Percentiles rank a stretch among this genome's conserved stretches.
phyloP scores from a whole-genome alignment of 441 rosid genomes.

The Biscutella laevigata region DNA sequence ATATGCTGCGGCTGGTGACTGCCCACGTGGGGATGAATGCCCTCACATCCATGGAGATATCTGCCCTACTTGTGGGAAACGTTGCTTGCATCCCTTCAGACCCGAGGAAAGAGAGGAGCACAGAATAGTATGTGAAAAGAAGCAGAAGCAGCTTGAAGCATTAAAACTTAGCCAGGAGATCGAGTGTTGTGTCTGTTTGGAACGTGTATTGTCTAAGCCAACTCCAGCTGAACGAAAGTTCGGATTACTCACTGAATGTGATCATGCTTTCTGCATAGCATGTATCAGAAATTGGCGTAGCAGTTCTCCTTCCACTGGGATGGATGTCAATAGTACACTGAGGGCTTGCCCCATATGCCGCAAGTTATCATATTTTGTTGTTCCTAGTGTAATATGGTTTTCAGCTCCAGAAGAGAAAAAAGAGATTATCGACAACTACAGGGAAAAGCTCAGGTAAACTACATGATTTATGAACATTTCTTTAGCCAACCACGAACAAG shows the following conservation, averaged over 20 bases:
- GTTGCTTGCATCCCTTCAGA: slow-evolving; percentile 90
- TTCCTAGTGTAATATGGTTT: slow-evolving; percentile 77
- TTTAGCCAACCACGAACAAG: neutral
- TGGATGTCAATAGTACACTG: slow-evolving; percentile 70
- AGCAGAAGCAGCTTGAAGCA: slow-evolving; percentile 25
- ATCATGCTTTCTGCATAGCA: slow-evolving; percentile 91
- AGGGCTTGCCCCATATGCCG: slow-evolving; percentile 95
- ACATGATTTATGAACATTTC: slow-evolving; percentile 2
- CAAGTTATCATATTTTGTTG: slow-evolving; percentile 56
- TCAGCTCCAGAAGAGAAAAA: slow-evolving; percentile 75
- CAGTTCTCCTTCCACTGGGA: slow-evolving; percentile 77
- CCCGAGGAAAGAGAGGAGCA: slow-evolving; percentile 76
- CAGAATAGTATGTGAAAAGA: slow-evolving; percentile 35
- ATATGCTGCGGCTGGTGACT: slow-evolving; percentile 83
- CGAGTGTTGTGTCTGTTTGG: slow-evolving; percentile 40
- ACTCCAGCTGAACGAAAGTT: slow-evolving; percentile 86
- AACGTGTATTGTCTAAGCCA: slow-evolving; percentile 78
- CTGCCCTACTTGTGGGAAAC: slow-evolving; percentile 78
- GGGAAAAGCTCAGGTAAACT: slow-evolving; percentile 68
- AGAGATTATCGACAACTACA: slow-evolving; percentile 74
- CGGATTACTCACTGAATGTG: slow-evolving; percentile 87
- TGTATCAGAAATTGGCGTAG: slow-evolving; percentile 97
- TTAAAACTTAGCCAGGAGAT: slow-evolving; percentile 27
- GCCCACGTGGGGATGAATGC: slow-evolving; percentile 79
- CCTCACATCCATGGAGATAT: slow-evolving; percentile 83